phyloP scores from a whole-genome alignment of 1,284 basidiomycete species.

The Apiotrichum domesticum region DNA sequence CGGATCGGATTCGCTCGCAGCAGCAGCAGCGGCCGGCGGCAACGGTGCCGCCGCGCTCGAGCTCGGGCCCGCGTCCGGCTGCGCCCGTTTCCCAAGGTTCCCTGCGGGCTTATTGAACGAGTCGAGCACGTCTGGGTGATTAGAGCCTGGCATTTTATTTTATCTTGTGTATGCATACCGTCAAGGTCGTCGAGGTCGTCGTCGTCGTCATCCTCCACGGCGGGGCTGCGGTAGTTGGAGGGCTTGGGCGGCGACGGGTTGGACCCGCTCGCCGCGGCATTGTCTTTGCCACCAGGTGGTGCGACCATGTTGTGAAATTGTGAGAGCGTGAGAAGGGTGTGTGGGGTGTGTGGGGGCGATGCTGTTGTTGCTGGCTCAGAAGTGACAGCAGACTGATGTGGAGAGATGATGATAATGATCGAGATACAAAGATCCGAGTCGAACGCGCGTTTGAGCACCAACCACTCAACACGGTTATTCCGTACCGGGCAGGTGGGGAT shows the following conservation, averaged over 20 bases:
- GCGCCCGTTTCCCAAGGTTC: constrained; percentile 6
- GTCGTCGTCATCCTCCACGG: constrained; percentile 34
- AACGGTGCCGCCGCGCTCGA: constrained; percentile 21
- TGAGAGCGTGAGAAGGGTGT: too few relatives aligned
- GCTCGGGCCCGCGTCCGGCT: constrained; percentile 6
- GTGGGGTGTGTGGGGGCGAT: too few relatives aligned
- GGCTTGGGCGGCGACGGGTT: neutral
- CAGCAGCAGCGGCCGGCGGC: constrained; percentile 30
- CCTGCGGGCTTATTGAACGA: constrained; percentile 32
- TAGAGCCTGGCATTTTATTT: neutral
- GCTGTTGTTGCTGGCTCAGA: too few relatives aligned
- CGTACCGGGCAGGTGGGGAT: too few relatives aligned
- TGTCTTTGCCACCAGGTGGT: neutral
- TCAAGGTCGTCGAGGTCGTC: constrained; percentile 43
- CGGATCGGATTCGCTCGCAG: constrained; percentile 17
- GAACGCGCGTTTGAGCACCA: too few relatives aligned
- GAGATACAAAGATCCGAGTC: too few relatives aligned
- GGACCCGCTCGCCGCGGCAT: neutral
- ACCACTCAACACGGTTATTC: too few relatives aligned
- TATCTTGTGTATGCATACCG: constrained; percentile 22
- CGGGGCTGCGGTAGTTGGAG: constrained; percentile 15
- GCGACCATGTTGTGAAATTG: neutral
- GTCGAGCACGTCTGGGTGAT: constrained; percentile 37
- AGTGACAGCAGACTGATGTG: too few relatives aligned
- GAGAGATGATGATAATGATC: too few relatives aligned